phyloP scores from a whole-genome alignment of 2,329 filamentous ascomycete species.

The Onygenales sp. region DNA sequence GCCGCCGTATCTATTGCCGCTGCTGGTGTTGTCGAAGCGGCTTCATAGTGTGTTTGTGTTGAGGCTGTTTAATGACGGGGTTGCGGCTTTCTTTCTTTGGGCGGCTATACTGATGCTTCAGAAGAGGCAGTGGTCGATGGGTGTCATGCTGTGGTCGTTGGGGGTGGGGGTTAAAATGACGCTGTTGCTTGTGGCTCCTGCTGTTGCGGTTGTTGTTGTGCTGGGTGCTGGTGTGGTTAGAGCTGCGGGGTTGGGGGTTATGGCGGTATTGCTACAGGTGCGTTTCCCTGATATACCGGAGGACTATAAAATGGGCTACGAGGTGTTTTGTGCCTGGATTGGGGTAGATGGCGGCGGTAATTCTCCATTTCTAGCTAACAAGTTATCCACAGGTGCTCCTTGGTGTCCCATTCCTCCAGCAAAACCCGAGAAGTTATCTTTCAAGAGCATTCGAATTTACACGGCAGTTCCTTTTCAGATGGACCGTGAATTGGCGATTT shows the following conservation, averaged over 20 bases:
- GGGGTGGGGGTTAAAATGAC: constrained; percentile 96
- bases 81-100: constrained; percentile 78
- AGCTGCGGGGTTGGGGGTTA: constrained; percentile 57
- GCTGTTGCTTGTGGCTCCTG: constrained; percentile 70
- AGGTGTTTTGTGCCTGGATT: neutral
- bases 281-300: constrained; percentile 18
- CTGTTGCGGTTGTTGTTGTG: constrained; percentile 66
- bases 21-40: constrained; percentile 82
- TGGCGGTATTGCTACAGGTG: constrained; percentile 73
- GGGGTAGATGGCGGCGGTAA: neutral
- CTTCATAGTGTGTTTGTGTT: constrained; percentile 90
- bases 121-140: constrained; percentile 62
- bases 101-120: constrained; percentile 71
- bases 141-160: constrained; percentile 61
- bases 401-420: constrained; percentile 56
- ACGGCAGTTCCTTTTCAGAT: constrained; percentile 86
- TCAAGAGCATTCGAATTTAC: constrained; percentile 82
- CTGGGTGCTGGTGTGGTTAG: constrained; percentile 59
- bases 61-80: constrained; percentile 91
- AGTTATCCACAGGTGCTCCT: constrained; percentile 38
- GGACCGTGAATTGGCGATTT: constrained; percentile 99
- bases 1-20: constrained; percentile 77
- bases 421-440: constrained; percentile 62
- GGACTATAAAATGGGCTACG: neutral
- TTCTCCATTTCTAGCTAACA: constrained; percentile 1